phyloP scores from a whole-genome alignment of 2,329 filamentous ascomycete species.

The Westerdykella aurantiaca region DNA sequence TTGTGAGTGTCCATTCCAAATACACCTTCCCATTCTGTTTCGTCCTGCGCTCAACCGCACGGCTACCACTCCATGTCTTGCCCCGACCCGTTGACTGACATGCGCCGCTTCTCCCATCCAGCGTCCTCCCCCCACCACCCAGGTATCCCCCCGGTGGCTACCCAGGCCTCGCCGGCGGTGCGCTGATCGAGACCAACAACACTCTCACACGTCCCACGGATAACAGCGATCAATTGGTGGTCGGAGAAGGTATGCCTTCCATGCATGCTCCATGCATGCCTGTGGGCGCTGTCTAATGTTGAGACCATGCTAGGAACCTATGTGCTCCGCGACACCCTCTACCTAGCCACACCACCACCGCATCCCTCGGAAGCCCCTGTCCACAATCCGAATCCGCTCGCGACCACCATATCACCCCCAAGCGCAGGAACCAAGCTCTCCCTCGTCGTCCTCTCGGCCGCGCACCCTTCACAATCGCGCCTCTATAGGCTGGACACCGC shows the following conservation, averaged over 20 bases:
- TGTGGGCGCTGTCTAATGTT: constrained; percentile 14
- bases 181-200: constrained; percentile 92
- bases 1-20: constrained; percentile 28
- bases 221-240: constrained; percentile 81
- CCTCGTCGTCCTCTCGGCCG: constrained; percentile 62
- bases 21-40: constrained; percentile 5
- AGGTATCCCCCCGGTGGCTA: constrained; percentile 74
- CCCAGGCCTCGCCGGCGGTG: constrained; percentile 64
- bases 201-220: constrained; percentile 72
- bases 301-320: constrained; percentile 64
- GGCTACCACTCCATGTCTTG: constrained; percentile 11
- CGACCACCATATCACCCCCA: constrained; percentile 77
- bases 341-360: constrained; percentile 87
- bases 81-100: constrained; percentile 20
- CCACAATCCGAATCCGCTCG: constrained; percentile 82
- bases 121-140: constrained; percentile 74
- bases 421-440: constrained; percentile 81
- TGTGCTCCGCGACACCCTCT: constrained; percentile 80
- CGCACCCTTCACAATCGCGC: constrained; percentile 39
- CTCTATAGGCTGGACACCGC: constrained; percentile 39
- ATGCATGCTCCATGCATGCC: constrained; percentile 2
- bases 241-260: constrained; percentile 70
- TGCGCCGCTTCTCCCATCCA: constrained; percentile 9
- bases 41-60: constrained; percentile 22
- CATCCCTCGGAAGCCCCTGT: constrained; percentile 90